Evolutionary conservation across 1,284 basidiomycete genomes (phyloP), one percentile per base, ranked within the genome.

Genomic region (Moesziomyces sp.): DNA sequence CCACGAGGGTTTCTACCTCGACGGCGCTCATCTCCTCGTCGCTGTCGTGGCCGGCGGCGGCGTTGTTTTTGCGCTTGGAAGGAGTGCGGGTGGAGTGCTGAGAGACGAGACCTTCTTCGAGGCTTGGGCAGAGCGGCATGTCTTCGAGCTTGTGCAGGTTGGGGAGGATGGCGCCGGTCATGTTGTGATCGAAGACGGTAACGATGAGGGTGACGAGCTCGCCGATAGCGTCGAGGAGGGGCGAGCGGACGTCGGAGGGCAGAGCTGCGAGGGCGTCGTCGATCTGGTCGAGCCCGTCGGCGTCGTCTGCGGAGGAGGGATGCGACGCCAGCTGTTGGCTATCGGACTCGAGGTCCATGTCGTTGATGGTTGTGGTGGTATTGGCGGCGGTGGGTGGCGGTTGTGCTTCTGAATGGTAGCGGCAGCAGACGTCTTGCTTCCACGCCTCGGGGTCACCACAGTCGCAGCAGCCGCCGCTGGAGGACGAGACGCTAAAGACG

Each of bases 161-260:
- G 24, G 45, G 64, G 52, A 88, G 40, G 86, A 85, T 0, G 89
- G 89, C 76, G 30, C 94, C 92, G 54, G 93, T 90, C 0, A 92
- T 93, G 0, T 93, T 93, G 79, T 89, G 90, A 79, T 93, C 92
- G 14, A 97, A 86, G 2, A 92, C 93, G 78, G 93, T 90, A 10
- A 97, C 88, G 46, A 96, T 86, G 82, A 93, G 96, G 80, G 94
- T 92, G 47, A 95, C 85, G 3, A 91, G 90, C 76, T 91, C 91
- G 8, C 87, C 90, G 47, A 95, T 88, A 0, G 92, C 92, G 46
- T 89, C 87, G 59, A 88, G 86, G 87, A 96, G 89, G 46, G 89
- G 88, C 14, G 92, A 89, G 48, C 89, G 88, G 21, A 95, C 87
- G 43, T 91, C 90, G 4, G 21, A 56, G 3, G 58, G 64, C 4